These are phyloP conservation scores for Poa pratensis DNA, from an alignment of 176 grass and related monocot genomes.

Conservation along the genomic window DNA sequence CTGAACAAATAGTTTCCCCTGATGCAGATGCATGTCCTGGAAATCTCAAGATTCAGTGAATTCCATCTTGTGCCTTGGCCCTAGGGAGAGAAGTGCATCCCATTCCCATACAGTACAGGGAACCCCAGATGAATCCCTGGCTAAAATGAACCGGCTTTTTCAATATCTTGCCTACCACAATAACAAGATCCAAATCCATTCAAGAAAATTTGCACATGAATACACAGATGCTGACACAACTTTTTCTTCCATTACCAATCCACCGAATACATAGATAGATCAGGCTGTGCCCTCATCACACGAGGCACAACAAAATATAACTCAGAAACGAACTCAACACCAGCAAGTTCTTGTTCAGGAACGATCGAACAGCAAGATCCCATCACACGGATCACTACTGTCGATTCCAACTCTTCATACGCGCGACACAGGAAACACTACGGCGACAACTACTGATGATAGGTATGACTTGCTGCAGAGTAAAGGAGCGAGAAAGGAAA, in stretches of 20 bases:
- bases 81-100: too few relatives aligned
- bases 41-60: too few relatives aligned
- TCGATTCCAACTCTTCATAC: not conserved
- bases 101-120: too few relatives aligned
- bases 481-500: not conserved
- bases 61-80: too few relatives aligned
- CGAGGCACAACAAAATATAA: not conserved
- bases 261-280: not conserved
- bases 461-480: slow-evolving; percentile 1
- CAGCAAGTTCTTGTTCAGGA: not conserved
- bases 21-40: too few relatives aligned
- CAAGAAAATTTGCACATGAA: not conserved
- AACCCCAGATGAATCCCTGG: too few relatives aligned
- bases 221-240: not conserved
- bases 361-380: not conserved
- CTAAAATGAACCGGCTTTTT: too few relatives aligned
- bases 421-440: not conserved
- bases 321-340: not conserved
- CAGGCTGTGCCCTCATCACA: not conserved
- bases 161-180: not conserved
- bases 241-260: not conserved
- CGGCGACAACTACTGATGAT: not conserved
- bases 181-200: not conserved
- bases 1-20: too few relatives aligned
- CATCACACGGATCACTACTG: not conserved